Evolutionary conservation across 139 green algal species (phyloP).

Genomic region (Chlorella sp.): DNA sequence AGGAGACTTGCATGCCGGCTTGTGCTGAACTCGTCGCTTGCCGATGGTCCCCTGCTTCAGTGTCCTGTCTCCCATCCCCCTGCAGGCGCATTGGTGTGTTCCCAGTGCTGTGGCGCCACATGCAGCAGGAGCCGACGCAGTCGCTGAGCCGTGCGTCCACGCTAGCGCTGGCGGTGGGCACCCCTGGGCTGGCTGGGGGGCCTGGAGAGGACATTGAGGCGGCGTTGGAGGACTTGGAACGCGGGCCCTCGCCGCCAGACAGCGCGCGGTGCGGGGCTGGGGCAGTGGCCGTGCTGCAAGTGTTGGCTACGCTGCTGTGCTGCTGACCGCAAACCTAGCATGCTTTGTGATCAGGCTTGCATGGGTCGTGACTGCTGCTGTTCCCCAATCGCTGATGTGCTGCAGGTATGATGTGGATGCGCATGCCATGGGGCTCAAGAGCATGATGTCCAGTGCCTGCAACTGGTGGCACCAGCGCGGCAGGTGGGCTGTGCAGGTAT

Average conservation of each 20-base stretch:
- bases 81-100: slow-evolving; percentile 23
- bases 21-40: no score
- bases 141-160: background rate
- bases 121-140: background rate
- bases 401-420: slow-evolving; percentile 12
- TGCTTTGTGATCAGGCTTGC: no score
- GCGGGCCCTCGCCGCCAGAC: background rate
- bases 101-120: slow-evolving; percentile 1
- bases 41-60: no score
- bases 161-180: background rate
- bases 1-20: no score
- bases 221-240: slow-evolving; percentile 14
- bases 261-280: background rate
- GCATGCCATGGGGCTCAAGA: background rate
- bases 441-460: background rate
- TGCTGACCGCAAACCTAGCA: background rate
- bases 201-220: slow-evolving; percentile 14
- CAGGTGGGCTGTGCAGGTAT: background rate
- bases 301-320: background rate
- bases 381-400: background rate
- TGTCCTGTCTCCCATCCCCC: background rate
- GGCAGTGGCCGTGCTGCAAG: no score
- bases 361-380: no score
- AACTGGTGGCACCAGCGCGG: slow-evolving; percentile 11
- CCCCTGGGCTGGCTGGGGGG: background rate